A percentile compares a stretch with the other conserved stretches of the same genome.
Evolutionary conservation across 2,329 filamentous ascomycete genomes (phyloP).

Genomic region (Clarireedia homoeocarpa): DNA sequence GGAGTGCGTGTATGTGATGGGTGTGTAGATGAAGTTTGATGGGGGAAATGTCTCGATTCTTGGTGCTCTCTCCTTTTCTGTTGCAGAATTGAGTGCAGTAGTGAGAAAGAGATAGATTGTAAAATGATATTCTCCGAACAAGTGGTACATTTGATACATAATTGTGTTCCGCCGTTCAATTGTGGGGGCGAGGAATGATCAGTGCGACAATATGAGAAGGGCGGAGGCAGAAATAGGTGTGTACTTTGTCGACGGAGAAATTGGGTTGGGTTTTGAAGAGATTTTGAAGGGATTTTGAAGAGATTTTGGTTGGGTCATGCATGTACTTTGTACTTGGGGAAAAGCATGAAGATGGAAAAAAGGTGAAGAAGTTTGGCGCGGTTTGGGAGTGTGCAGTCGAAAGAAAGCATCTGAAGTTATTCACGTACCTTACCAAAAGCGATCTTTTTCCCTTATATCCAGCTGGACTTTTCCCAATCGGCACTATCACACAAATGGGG

Average conservation of each 20-base stretch:
- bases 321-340: not conserved
- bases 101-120: constrained; percentile 1
- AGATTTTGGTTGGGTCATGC: not conserved
- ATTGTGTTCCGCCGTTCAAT: not conserved
- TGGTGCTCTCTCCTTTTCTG: constrained; percentile 5
- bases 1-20: no score
- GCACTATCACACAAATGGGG: not conserved
- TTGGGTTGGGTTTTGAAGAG: no score
- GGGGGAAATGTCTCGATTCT: not conserved
- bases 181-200: constrained; percentile 1
- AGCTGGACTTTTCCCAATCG: not conserved
- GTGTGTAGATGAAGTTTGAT: not conserved
- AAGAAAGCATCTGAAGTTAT: not conserved
- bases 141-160: not conserved
- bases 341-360: not conserved
- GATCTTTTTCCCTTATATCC: not conserved
- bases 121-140: not conserved
- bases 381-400: not conserved
- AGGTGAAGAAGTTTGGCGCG: not conserved
- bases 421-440: constrained; percentile 3
- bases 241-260: not conserved
- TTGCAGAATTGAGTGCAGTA: constrained; percentile 6
- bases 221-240: not conserved
- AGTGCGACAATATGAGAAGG: not conserved
- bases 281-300: no score